phyloP scores from a whole-genome alignment of 129 eudicot species.

The Artemisia annua region DNA sequence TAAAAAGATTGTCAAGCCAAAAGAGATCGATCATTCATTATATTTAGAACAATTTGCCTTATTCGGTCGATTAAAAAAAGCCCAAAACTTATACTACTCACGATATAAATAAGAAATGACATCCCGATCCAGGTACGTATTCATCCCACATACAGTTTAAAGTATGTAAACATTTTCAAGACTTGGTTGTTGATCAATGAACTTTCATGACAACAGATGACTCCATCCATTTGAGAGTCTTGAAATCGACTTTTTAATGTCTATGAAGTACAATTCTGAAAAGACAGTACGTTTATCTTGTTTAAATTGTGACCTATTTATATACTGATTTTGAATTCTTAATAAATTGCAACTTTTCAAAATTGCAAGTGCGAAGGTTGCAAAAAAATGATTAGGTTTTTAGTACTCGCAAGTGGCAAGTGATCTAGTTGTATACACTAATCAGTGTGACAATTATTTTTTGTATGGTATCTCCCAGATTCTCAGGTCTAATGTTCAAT shows the following conservation, averaged over 20 bases:
- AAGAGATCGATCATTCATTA: neutral
- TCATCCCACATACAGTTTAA: neutral
- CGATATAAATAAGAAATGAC: neutral
- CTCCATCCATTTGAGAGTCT: neutral
- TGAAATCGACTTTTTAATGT: neutral
- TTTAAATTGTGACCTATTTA: neutral
- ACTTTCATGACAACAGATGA: neutral
- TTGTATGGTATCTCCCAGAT: too few relatives aligned
- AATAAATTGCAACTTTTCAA: neutral
- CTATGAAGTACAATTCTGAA: neutral
- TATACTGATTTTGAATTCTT: neutral
- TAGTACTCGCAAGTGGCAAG: neutral
- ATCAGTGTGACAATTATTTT: too few relatives aligned
- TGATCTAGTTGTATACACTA: too few relatives aligned
- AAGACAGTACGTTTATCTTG: neutral
- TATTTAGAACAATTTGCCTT: too few relatives aligned
- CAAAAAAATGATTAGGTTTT: neutral
- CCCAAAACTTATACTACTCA: neutral
- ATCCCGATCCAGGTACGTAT: neutral
- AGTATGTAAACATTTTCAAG: too few relatives aligned
- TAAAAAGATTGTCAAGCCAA: neutral
- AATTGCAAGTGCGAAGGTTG: neutral
- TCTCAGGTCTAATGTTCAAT: neutral
- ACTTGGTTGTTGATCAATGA: neutral
- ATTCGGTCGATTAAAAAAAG: too few relatives aligned